Percentiles rank a stretch among this genome's conserved stretches.
These are phyloP conservation scores for Cudoniella acicularis DNA, from an alignment of 495 filamentous ascomycete genomes.

Conservation along the genomic window DNA sequence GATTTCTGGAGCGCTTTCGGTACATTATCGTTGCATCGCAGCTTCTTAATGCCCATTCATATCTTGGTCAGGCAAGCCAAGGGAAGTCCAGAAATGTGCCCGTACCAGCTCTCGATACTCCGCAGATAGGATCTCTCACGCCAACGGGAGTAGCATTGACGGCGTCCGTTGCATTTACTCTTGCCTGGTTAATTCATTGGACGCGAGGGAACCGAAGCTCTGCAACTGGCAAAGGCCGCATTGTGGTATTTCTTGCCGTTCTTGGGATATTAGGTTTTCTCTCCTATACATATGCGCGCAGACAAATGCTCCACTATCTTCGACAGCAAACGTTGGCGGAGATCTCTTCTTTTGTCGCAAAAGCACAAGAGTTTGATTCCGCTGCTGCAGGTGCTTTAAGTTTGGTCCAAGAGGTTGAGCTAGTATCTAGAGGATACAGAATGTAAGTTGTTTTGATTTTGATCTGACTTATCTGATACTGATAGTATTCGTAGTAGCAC, in stretches of 20 bases:
- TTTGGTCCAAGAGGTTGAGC: conserved; percentile 92
- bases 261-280: conserved; percentile 52
- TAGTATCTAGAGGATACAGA: conserved; percentile 90
- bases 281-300: conserved; percentile 68
- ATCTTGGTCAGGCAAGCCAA: conserved; percentile 10
- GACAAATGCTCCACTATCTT: conserved; percentile 82
- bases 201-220: conserved; percentile 42
- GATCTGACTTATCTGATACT: background rate
- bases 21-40: conserved; percentile 96
- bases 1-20: conserved; percentile 91
- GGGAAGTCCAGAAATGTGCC: conserved; percentile 13
- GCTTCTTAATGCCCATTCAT: conserved; percentile 67
- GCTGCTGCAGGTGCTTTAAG: conserved; percentile 75
- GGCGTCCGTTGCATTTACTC: conserved; percentile 57
- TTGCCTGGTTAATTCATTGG: conserved; percentile 76
- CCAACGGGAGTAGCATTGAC: conserved; percentile 40
- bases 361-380: conserved; percentile 79
- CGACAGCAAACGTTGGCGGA: conserved; percentile 72
- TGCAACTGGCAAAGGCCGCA: conserved; percentile 46
- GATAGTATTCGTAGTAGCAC: conserved; percentile 64
- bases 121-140: conserved; percentile 23
- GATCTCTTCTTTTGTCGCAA: conserved; percentile 67
- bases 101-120: conserved; percentile 16
- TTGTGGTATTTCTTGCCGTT: conserved; percentile 55
- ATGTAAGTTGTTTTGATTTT: conserved; percentile 54